Base-by-base conservation (phyloP, 176 grass and related monocot species). In the Bromus sterilis region DNA sequence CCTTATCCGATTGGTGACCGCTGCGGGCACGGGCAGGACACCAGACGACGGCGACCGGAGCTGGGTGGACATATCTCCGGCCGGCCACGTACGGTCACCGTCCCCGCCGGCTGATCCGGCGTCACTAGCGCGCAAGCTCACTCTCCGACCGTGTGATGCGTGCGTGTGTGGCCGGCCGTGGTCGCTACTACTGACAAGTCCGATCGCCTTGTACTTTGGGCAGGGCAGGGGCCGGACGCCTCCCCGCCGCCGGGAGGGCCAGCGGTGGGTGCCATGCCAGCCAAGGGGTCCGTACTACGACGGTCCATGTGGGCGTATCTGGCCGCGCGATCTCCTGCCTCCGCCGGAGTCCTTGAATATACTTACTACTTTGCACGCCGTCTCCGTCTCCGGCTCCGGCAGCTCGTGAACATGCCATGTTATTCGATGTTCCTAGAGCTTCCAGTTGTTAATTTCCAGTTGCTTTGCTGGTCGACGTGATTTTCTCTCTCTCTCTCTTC, bases 261-360 rank as follows among this genome's bases (percentile, higher is more conserved):
- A 8, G 48, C 48, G 8, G 37, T 75, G 51, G 14, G 14, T 13
- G 46, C n/a, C n/a, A n/a, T n/a, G n/a, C 24, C 62, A 66, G 31
- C 30, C 31, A 35, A 36, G 51, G 29, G n/a, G n/a, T n/a, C n/a
- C n/a, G n/a, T n/a, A n/a, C n/a, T n/a, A n/a, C n/a, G 70, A 16
- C 21, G 6, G 11, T 57, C 57, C 75, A 85, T 85, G 82, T 80
- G 87, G 77, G 21, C 51, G 53, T 21, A 55, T 85, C 87, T 32
- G 61, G 31, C 18, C 2, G 70, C 4, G 11, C 16, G 70, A 85
- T 85, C 53, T 6, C 42, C 49, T 71, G 39, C 29, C 32, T 21
- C 1, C 2, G 51, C 8, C 9, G 51, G 49, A 13, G 76, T 80
- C 80, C 80, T 34, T 46, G 67, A 73, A 34, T 73, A 33, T 43